Evolutionary conservation across 768 basidiomycete species (phyloP).

Genomic region (Mycena leptocephala): DNA sequence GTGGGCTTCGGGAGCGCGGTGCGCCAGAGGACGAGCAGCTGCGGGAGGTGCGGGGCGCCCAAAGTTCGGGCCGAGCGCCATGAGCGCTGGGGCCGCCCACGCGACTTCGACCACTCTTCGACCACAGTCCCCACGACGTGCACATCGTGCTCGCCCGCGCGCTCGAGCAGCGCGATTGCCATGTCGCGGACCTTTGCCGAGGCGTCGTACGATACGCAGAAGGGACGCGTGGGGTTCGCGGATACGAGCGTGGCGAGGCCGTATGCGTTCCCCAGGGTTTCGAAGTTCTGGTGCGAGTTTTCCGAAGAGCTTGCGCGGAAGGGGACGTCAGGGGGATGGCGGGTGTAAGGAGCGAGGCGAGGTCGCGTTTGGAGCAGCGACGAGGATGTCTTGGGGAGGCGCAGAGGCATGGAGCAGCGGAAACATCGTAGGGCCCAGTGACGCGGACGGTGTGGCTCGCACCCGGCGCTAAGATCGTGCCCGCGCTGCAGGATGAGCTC

Average conservation of each 20-base stretch:
- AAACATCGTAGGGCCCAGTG: constrained; percentile 91
- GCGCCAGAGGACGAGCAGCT: constrained; percentile 95
- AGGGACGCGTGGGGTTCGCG: constrained; percentile 87
- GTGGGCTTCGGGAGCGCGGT: constrained; percentile 97
- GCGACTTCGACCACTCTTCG: constrained; percentile 95
- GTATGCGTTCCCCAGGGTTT: constrained; percentile 91
- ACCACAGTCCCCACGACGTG: constrained; percentile 83
- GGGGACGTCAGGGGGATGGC: constrained; percentile 80
- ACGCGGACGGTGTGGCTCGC: constrained; percentile 92
- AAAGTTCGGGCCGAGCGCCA: constrained; percentile 95
- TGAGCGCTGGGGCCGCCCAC: constrained; percentile 92
- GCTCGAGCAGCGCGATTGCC: constrained; percentile 91
- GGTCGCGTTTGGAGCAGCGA: constrained; percentile 88
- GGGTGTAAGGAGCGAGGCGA: constrained; percentile 81
- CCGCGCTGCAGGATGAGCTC: too few relatives aligned
- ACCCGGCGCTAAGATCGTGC: too few relatives aligned
- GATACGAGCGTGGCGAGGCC: constrained; percentile 92
- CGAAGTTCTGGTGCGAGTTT: too few relatives aligned
- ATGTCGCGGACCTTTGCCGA: constrained; percentile 93
- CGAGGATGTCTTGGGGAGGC: constrained; percentile 85
- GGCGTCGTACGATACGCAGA: constrained; percentile 96
- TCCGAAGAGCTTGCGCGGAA: too few relatives aligned
- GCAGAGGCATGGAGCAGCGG: constrained; percentile 90
- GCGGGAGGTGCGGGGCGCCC: constrained; percentile 94
- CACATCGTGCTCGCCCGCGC: constrained; percentile 93